Percentiles rank a stretch among this genome's conserved stretches.
phyloP scores from a whole-genome alignment of 2,329 filamentous ascomycete species.

The Westerdykella aurantiaca region DNA sequence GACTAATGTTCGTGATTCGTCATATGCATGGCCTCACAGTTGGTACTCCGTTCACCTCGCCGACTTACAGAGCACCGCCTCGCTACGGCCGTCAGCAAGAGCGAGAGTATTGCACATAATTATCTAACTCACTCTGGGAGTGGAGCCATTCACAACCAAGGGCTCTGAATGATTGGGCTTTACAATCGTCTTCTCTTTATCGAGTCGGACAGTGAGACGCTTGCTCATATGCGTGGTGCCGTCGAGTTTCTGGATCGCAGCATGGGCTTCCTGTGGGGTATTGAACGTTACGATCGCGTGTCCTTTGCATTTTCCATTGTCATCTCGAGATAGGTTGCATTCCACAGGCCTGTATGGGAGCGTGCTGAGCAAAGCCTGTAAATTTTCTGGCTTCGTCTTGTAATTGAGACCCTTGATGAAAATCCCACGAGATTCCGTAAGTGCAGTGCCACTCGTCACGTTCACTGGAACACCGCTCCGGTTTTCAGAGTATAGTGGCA shows the following conservation, averaged over 20 bases:
- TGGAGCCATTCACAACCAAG: slow-evolving; percentile 27
- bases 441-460: slow-evolving; percentile 28
- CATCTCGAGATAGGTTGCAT: slow-evolving; percentile 22
- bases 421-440: slow-evolving; percentile 35
- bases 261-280: slow-evolving; percentile 26
- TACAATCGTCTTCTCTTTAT: slow-evolving; percentile 31
- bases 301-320: slow-evolving; percentile 26
- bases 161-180: slow-evolving; percentile 22
- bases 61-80: no score
- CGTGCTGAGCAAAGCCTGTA: slow-evolving; percentile 21
- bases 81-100: no score
- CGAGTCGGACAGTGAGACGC: slow-evolving; percentile 29
- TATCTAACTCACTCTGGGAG: background rate
- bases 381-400: slow-evolving; percentile 19
- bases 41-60: no score
- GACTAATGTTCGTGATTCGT: no score
- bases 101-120: no score
- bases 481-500: slow-evolving; percentile 12
- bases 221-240: slow-evolving; percentile 24
- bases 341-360: slow-evolving; percentile 19
- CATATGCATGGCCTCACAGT: no score
- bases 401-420: slow-evolving; percentile 32
- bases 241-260: slow-evolving; percentile 25
- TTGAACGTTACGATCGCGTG: slow-evolving; percentile 29
- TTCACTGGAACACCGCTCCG: slow-evolving; percentile 34